Evolutionary conservation across 2,329 filamentous ascomycete species (phyloP), one percentile per base, ranked within the genome.

Genomic region (Acarospora socialis): DNA sequence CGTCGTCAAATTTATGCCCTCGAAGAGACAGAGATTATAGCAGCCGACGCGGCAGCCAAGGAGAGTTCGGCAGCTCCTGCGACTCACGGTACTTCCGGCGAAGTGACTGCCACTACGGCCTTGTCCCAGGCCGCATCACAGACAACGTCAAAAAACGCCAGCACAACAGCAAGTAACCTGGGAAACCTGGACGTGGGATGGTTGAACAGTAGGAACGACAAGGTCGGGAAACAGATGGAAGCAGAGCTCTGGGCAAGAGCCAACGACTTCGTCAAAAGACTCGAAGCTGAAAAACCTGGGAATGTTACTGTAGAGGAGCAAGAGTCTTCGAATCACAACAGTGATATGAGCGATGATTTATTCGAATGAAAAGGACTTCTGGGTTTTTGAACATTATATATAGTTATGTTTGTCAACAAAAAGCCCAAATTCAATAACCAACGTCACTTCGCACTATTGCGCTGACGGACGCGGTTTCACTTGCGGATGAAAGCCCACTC

Each of bases 131-230:
- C 23, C 3, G 16, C 23, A 15, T 18, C n/a, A 4, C 73, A 22
- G 59, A 5, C 23, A 2, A 25, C 23, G 23, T 18, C n/a, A 4
- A 40, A 30, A 17, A 28, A 22, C 20, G 9, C 23, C 5, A 32
- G 36, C 12, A 25, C 12, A 6, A 37, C 22, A 5, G 36, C 27
- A 9, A 34, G 40, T 26, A 38, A 38, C n/a, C 28, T 43, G 5
- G 41, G 41, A 8, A 39, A 27, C 16, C 62, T 94, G 32, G 86
- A 94, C 50, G 77, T 92, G 9, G 86, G 86, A 19, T 87, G 81
- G 72, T 57, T 95, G 46, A 95, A 94, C 51, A 86, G 81, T 46
- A 70, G 82, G 35, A 82, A 81, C 39, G 78, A 81, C 41, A 77
- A 77, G 40, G 80, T 92, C 14, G 81, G 81, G 35, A 71, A 76